These are phyloP conservation scores for Inga oerstediana DNA, from an alignment of 306 rosid genomes.

Conservation along the genomic window DNA sequence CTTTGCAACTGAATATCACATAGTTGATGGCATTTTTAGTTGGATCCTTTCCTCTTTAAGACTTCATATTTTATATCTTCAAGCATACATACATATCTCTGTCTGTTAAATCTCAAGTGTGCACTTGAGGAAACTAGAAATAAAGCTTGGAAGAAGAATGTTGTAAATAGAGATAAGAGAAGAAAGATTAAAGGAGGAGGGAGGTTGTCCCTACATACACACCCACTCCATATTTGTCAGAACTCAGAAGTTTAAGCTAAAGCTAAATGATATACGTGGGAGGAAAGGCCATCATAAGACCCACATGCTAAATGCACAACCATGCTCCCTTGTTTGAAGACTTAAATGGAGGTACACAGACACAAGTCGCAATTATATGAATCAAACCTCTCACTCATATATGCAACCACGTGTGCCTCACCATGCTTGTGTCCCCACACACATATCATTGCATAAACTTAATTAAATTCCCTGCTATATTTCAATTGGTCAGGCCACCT, in stretches of 20 bases:
- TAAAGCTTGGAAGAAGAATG: neutral
- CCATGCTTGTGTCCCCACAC: neutral
- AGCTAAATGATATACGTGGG: neutral
- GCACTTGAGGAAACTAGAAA: neutral
- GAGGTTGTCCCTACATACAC: neutral
- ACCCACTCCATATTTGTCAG: neutral
- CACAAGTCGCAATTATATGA: neutral
- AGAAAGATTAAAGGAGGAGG: neutral
- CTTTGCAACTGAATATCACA: neutral
- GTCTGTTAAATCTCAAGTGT: neutral
- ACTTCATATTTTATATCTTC: neutral
- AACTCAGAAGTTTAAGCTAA: neutral
- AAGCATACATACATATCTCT: no score
- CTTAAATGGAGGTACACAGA: neutral
- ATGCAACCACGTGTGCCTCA: constrained; percentile 14
- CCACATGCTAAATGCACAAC: neutral
- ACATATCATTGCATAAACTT: no score
- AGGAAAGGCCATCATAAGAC: neutral
- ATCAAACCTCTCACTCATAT: neutral
- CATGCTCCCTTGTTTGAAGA: neutral
- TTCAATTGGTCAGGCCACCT: neutral
- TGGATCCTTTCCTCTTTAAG: neutral
- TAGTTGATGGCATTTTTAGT: neutral
- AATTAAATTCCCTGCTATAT: neutral
- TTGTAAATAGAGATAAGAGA: neutral